Base-by-base conservation (phyloP, 371 early-diverging fungal genomes). In the Catenaria anguillulae region DNA sequence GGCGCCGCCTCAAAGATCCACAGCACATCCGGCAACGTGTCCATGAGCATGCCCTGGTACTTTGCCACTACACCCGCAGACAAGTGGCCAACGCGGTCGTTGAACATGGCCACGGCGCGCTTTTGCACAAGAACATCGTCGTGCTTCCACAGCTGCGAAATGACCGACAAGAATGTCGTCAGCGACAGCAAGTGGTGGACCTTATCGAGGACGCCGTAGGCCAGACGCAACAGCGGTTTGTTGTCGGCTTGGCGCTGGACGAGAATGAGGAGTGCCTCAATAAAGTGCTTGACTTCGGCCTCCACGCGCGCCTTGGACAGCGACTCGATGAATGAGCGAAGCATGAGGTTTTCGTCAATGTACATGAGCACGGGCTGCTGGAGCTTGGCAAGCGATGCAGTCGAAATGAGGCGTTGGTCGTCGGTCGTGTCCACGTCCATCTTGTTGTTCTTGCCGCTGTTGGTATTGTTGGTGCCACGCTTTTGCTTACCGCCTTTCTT, bases 61-160 rank as follows among this genome's bases (percentile, higher is more conserved):
- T 65, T 43, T 4, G 67, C 56, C 33, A 68, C 66, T 19, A 68
- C 64, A 33, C 64, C 63, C 42, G 55, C 73, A 73, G 75, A 70
- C 36, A 82, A 70, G 23, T 73, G 73, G 17, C 68, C 64, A 34
- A 91, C 70, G 65, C 82, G 82, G 60, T 84, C 77, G 68, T 84
- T 81, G 67, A 92, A 82, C 63, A 93, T 75, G 23, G 74, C 73
- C 75, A 92, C 77, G n/a, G 87, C 84, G 70, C 86, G 86, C 68
- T 86, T 84, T 60, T 89, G 84, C 58, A 92, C 81, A 34, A 77
- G 70, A 35, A 67, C 62, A 59, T 89, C 85, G 43, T 71, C 65
- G 65, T 91, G 85, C 34, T 75, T 69, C 55, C 90, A 73, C 55
- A 95, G 74, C 23, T 76, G 71, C 17, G 76, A 64, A 23, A 86